Evolutionary conservation across 768 basidiomycete species (phyloP).

Genomic region (Tylopilus intermedius): DNA sequence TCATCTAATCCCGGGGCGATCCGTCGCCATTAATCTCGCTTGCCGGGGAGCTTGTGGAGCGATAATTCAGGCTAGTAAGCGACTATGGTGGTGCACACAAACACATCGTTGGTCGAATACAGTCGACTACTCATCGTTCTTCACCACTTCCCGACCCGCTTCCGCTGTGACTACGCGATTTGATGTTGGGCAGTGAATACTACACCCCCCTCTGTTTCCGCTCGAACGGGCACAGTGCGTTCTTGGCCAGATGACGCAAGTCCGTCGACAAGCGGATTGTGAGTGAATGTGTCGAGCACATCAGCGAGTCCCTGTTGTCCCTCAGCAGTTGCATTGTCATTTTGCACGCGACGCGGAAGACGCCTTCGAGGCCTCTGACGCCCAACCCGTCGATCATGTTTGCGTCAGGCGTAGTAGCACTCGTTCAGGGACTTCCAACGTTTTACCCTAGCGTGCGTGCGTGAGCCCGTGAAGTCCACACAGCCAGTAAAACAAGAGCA

Average conservation of each 20-base stretch:
- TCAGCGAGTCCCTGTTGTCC: conserved; percentile 86
- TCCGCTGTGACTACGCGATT: conserved; percentile 33
- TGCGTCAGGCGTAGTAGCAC: conserved; percentile 92
- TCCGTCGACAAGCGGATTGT: conserved; percentile 83
- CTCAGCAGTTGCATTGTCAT: conserved; percentile 83
- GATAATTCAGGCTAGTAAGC: too few relatives aligned
- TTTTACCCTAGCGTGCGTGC: conserved; percentile 52
- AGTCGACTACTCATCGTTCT: conserved; percentile 65
- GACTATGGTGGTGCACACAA: too few relatives aligned
- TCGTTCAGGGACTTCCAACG: conserved; percentile 80
- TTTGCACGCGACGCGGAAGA: conserved; percentile 88
- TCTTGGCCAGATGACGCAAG: conserved; percentile 63
- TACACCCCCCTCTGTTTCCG: conserved; percentile 70
- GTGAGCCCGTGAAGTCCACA: conserved; percentile 33
- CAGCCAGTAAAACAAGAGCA: not conserved
- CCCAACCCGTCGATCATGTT: conserved; percentile 91
- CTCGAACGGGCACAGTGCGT: conserved; percentile 74
- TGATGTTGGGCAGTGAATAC: conserved; percentile 46
- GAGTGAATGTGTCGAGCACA: conserved; percentile 95
- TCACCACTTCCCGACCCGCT: conserved; percentile 20
- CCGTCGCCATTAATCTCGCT: too few relatives aligned
- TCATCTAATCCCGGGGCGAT: too few relatives aligned
- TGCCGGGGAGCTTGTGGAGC: too few relatives aligned
- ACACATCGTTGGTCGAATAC: conserved; percentile 46
- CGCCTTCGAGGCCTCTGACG: conserved; percentile 90